phyloP scores from a whole-genome alignment of 441 rosid species.

The Omphalea diandra region DNA sequence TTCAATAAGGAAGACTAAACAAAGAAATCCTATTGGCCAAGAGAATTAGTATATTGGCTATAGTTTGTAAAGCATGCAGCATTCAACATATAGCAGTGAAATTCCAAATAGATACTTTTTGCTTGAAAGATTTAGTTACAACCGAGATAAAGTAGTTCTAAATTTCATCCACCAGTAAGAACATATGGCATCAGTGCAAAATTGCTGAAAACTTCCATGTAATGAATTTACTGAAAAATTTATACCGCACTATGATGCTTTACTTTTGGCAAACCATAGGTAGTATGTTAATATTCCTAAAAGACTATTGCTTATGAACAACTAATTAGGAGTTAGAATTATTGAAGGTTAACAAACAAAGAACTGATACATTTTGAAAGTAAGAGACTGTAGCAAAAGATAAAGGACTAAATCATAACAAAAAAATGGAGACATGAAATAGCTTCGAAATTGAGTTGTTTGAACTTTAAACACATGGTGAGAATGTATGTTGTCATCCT shows the following conservation, averaged over 20 bases:
- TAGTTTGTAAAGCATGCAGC: constrained; percentile 32
- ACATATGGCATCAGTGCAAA: constrained; percentile 8
- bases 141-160: constrained; percentile 22
- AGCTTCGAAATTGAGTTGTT: too few species aligned
- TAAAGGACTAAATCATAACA: too few species aligned
- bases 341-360: too few species aligned
- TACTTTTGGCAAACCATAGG: not conserved
- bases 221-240: not conserved
- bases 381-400: too few species aligned
- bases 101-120: constrained; percentile 37
- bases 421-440: too few species aligned
- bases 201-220: constrained; percentile 13
- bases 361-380: too few species aligned
- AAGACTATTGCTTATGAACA: too few species aligned
- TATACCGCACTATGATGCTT: not conserved
- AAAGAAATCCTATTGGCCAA: too few species aligned
- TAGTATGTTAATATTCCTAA: not conserved
- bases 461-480: too few species aligned
- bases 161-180: constrained; percentile 7
- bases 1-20: too few species aligned
- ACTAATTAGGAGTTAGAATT: too few species aligned
- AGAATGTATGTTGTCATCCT: too few species aligned
- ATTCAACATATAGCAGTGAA: constrained; percentile 34
- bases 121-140: constrained; percentile 14
- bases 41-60: constrained; percentile 29